Percentiles rank a stretch among this genome's conserved stretches.
phyloP scores from a whole-genome alignment of 495 filamentous ascomycete genomes.

The Evansstolkia leycettana region DNA sequence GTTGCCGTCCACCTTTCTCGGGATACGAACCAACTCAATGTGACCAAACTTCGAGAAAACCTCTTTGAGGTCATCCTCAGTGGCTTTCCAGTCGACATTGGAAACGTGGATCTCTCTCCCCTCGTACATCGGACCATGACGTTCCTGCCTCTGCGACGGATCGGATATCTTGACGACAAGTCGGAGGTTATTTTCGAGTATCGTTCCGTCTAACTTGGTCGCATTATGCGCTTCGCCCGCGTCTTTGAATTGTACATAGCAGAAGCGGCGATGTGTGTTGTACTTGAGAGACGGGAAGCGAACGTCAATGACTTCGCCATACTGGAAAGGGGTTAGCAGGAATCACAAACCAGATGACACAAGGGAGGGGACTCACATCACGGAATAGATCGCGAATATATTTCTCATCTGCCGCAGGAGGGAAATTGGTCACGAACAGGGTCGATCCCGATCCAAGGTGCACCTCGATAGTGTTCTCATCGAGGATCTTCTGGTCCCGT shows the following conservation, averaged over 20 bases:
- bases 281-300: constrained; percentile 85
- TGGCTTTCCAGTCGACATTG: constrained; percentile 55
- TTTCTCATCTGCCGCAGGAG: constrained; percentile 68
- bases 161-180: constrained; percentile 75
- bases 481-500: constrained; percentile 63
- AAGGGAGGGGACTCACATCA: constrained; percentile 25
- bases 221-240: constrained; percentile 51
- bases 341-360: neutral
- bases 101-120: constrained; percentile 76
- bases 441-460: constrained; percentile 61
- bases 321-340: constrained; percentile 28
- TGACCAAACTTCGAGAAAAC: constrained; percentile 65
- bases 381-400: constrained; percentile 69
- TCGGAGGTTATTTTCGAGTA: constrained; percentile 49
- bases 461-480: constrained; percentile 57
- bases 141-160: constrained; percentile 59
- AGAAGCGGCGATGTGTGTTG: constrained; percentile 81
- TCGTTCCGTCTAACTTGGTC: constrained; percentile 54
- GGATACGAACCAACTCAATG: constrained; percentile 55
- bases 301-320: constrained; percentile 71
- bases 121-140: constrained; percentile 73
- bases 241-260: constrained; percentile 77
- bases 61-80: constrained; percentile 53
- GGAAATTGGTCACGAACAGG: constrained; percentile 85
- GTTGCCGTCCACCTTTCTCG: constrained; percentile 48